Evolutionary conservation across 2,329 filamentous ascomycete genomes (phyloP).

Genomic region (Fusarium devonianum): DNA sequence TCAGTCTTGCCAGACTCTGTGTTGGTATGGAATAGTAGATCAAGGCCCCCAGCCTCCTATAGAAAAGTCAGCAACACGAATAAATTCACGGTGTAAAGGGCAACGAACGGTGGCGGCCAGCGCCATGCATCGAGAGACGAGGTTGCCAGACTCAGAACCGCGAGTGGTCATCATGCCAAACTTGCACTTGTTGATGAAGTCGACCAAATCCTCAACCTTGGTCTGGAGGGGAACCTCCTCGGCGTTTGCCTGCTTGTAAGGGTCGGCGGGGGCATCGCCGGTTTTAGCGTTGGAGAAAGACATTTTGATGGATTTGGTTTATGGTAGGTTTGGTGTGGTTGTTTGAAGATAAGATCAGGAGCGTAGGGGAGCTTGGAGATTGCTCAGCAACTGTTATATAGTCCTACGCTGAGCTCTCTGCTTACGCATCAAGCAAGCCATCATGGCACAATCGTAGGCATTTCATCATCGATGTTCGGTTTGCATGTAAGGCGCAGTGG

Average conservation of each 20-base stretch:
- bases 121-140: slow-evolving; percentile 88
- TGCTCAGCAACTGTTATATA: slow-evolving; percentile 29
- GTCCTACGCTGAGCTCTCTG: slow-evolving; percentile 5
- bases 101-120: slow-evolving; percentile 75
- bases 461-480: slow-evolving; percentile 41
- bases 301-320: slow-evolving; percentile 43
- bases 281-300: slow-evolving; percentile 63
- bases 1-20: slow-evolving; percentile 88
- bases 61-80: slow-evolving; percentile 1
- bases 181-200: slow-evolving; percentile 76
- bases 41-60: slow-evolving; percentile 78
- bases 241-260: slow-evolving; percentile 80
- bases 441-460: slow-evolving; percentile 34
- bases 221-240: slow-evolving; percentile 69
- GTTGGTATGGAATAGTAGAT: slow-evolving; percentile 91
- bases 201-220: slow-evolving; percentile 76
- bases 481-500: slow-evolving; percentile 15
- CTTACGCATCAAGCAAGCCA: slow-evolving; percentile 30
- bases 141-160: slow-evolving; percentile 66
- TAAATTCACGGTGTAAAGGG: neutral
- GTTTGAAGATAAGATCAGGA: slow-evolving; percentile 18
- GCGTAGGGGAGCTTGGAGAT: slow-evolving; percentile 10
- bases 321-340: slow-evolving; percentile 14
- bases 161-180: slow-evolving; percentile 91
- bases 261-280: slow-evolving; percentile 71